Conservation (phyloP, 1,284 basidiomycete genomes). For the Fomitiporia mediterranea region DNA sequence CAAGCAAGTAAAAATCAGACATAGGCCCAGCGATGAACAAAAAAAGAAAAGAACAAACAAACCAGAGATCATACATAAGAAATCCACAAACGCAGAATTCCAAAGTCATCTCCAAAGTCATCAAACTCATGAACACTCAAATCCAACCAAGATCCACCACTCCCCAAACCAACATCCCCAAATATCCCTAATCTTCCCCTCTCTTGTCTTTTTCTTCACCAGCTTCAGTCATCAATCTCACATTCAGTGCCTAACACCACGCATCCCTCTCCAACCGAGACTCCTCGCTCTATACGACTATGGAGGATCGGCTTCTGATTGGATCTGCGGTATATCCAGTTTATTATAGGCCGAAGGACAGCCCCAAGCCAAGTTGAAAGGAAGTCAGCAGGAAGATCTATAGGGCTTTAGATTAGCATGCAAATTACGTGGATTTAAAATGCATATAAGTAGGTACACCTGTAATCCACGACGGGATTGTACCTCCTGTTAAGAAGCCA, state of each 20-base stretch:
- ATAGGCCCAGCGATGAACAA: too few species aligned
- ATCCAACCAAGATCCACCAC: too few species aligned
- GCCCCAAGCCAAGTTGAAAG: constrained; percentile 87
- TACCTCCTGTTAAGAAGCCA: constrained; percentile 77
- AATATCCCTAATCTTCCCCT: constrained; percentile 52
- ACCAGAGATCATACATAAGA: too few species aligned
- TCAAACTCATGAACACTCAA: not conserved
- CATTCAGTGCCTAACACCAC: constrained; percentile 84
- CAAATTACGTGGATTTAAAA: not conserved
- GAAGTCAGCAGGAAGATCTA: constrained; percentile 85
- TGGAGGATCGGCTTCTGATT: constrained; percentile 38
- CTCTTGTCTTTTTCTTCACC: constrained; percentile 50
- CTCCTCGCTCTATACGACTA: constrained; percentile 68
- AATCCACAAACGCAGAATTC: not conserved
- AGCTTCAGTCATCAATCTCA: constrained; percentile 82
- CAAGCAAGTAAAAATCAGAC: too few species aligned
- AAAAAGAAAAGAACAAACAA: too few species aligned
- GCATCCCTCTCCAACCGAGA: constrained; percentile 77
- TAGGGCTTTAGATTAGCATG: not conserved
- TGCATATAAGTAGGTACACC: constrained; percentile 34
- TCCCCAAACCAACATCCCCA: constrained; percentile 33
- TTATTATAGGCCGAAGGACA: constrained; percentile 83
- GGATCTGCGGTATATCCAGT: constrained; percentile 67
- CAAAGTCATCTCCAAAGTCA: not conserved
- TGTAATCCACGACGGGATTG: constrained; percentile 76